Evolutionary conservation across 768 basidiomycete genomes (phyloP).

Genomic region (Chiua virens): DNA sequence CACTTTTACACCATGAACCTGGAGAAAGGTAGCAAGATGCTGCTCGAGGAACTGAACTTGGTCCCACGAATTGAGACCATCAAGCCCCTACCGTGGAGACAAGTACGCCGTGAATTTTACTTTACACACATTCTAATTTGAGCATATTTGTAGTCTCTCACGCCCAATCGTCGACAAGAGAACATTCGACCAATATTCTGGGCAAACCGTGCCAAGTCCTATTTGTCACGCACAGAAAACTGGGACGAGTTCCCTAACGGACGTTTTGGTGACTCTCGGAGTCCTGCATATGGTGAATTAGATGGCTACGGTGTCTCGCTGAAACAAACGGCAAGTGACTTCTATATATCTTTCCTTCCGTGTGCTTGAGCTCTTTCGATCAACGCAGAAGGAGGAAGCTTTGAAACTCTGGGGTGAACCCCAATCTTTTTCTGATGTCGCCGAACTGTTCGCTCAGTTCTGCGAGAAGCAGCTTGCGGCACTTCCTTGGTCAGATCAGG

Average conservation of each 20-base stretch:
- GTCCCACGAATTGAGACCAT: constrained; percentile 87
- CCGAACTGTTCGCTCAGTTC: constrained; percentile 79
- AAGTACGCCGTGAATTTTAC: constrained; percentile 48
- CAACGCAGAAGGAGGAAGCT: constrained; percentile 81
- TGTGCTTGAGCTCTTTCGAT: constrained; percentile 6
- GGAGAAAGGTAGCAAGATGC: constrained; percentile 92
- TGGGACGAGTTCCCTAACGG: constrained; percentile 99
- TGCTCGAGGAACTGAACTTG: constrained; percentile 87
- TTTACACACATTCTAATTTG: not conserved
- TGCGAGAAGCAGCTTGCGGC: constrained; percentile 70
- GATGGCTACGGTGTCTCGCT: constrained; percentile 95
- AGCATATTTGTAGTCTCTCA: constrained; percentile 64
- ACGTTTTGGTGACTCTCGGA: constrained; percentile 95
- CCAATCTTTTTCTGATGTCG: constrained; percentile 59
- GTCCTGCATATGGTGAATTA: constrained; percentile 96
- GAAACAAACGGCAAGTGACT: constrained; percentile 71
- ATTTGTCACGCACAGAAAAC: constrained; percentile 93
- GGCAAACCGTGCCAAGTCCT: constrained; percentile 95
- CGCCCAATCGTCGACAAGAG: constrained; percentile 87
- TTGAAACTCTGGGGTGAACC: constrained; percentile 88
- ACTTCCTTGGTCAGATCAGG: constrained; percentile 94
- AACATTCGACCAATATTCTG: constrained; percentile 98
- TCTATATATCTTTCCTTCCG: not conserved
- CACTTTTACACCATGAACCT: constrained; percentile 99
- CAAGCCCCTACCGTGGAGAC: constrained; percentile 96